Base-by-base conservation (phyloP, 2,329 filamentous ascomycete genomes). In the Tothia fuscella region DNA sequence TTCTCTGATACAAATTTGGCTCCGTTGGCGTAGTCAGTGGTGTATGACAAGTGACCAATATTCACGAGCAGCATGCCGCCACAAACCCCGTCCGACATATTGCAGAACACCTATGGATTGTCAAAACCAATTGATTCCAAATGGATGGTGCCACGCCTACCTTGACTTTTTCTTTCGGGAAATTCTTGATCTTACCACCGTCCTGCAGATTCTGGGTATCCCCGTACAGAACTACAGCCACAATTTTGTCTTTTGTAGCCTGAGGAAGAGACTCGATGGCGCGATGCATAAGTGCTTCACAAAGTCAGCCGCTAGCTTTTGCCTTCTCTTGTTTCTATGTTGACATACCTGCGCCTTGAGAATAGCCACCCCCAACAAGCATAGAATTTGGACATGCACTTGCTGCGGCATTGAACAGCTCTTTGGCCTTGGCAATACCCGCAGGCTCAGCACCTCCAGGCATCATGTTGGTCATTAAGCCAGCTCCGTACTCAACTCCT, bases 91-190 rank as follows among this genome's bases (percentile, higher is more conserved):
- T 63, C 61, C 2, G 50, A 51, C 2, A 38, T 33, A 5, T 55
- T 56, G 45, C 60, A 64, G 48, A 55, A 59, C 6, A 63, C 56
- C 46, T 55, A 50, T 6, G 28, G 35, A 17, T 37, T 25, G 6
- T 25, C 17, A 9, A 25, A 37, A 2, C 35, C 35, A 9, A 29
- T 29, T 14, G 14, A 29, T 55, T 56, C 44, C 60, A 64, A 46
- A 54, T 60, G 5, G 62, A 29, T 10, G 26, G 26, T 10, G 14
- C 10, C 10, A 10, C 13, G 26, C 13, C 26, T 29, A 62, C 56
- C 46, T 56, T 51, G 26, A 29, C 26, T 10, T 70, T 64, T 3
- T 54, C 55, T 33, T 55, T 48, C 16, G 60, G 58, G 49, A 64
- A 66, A 22, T 53, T 49, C 20, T 22, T 19, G 19, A 38, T 38